Evolutionary conservation across 192 early-diverging fungal genomes (phyloP), one percentile per base, ranked within the genome.

Genomic region (Coemansia asiatica): DNA sequence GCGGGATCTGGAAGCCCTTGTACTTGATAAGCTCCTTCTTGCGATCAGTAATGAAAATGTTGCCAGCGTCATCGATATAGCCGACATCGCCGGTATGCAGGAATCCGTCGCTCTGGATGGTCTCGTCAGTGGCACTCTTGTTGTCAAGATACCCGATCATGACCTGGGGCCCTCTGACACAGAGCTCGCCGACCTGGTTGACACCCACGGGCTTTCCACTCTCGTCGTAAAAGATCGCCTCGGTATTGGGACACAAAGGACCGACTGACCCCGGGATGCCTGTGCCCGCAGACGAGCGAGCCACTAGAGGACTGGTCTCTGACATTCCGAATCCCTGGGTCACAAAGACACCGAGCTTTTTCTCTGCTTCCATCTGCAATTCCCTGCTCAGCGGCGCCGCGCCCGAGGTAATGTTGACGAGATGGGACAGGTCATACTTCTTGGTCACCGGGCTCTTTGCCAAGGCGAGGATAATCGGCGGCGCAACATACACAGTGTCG

Each of bases 11-110:
- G 71, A 86, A 86, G 8, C 88, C 86, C 68, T 97, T 95, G 89
- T 94, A 95, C 74, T 97, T 97, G 79, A 95, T 95, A 35, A 96
- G 85, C 68, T 95, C 93, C 82, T 95, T 98, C 35, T 92, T 69
- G 28, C 95, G 90, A 63, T 91, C 91, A 8, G 87, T 84, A 35
- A 89, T 84, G 63, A 68, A 88, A 26, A 87, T 81, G 31, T 87
- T 57, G 23, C 87, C 90, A 4, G 86, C 57, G 40, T 78, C 69
- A 64, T 92, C 88, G n/a, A 89, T 81, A 13, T 85, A 61, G 1
- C 85, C 93, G 50, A 98, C 78, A 72, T 98, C 95, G 3, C 90
- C 90, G 12, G 92, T 96, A 54, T 89, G 91, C 36, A 95, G 72
- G 84, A 85, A 96, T 0, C 92, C 90, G 28, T 94, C 91, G 6